A percentile compares a stretch with the other conserved stretches of the same genome.
Evolutionary conservation across 2,329 filamentous ascomycete genomes (phyloP).

Genomic region (Basipetospora chlamydospora): DNA sequence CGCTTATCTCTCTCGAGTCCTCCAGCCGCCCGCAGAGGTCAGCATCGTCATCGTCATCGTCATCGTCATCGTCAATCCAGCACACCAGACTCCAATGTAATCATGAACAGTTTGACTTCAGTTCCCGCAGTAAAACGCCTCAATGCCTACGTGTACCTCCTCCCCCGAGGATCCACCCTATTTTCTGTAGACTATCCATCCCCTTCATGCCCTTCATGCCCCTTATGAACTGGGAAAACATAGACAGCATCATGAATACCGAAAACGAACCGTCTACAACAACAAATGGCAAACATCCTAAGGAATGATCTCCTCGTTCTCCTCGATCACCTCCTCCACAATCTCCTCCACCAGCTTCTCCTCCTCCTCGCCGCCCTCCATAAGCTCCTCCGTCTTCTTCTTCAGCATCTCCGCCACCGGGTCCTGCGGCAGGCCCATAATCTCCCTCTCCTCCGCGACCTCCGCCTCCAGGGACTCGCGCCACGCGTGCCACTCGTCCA

Average conservation of each 20-base stretch:
- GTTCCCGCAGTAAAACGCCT: no score
- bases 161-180: no score
- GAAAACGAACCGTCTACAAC: neutral
- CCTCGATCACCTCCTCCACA: constrained; percentile 71
- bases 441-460: constrained; percentile 55
- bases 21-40: no score
- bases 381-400: constrained; percentile 35
- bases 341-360: constrained; percentile 86
- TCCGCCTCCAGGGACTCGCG: constrained; percentile 59
- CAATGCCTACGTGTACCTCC: no score
- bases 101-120: no score
- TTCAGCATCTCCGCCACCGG: constrained; percentile 47
- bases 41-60: no score
- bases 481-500: constrained; percentile 86
- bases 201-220: no score
- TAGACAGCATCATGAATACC: neutral
- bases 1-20: no score
- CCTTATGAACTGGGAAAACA: no score
- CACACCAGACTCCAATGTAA: no score
- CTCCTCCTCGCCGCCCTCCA: constrained; percentile 50
- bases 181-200: no score
- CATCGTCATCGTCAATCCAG: no score
- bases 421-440: constrained; percentile 50
- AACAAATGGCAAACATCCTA: constrained; percentile 10
- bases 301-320: constrained; percentile 51